Conservation (phyloP, 2,329 filamentous ascomycete species). For the Colletotrichum eleusines region DNA sequence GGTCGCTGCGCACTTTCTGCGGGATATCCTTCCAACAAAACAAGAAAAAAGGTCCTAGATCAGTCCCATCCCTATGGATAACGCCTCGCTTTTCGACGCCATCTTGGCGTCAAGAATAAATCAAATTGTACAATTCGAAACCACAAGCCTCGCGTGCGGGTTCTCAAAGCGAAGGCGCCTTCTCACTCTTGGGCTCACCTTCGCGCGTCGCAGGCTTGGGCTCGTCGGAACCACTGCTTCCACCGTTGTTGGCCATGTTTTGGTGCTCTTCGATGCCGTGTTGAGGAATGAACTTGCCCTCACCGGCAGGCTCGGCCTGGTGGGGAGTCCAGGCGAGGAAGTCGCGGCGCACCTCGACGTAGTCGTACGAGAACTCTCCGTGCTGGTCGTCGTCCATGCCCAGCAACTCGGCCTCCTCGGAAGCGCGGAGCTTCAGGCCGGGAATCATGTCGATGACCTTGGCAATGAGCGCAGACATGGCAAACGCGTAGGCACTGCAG, state of each 20-base stretch:
- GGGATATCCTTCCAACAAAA: conserved; percentile 40
- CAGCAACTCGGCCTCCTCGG: conserved; percentile 84
- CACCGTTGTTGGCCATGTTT: conserved; percentile 49
- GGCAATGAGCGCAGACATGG: conserved; percentile 79
- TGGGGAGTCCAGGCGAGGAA: conserved; percentile 90
- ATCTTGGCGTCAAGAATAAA: conserved; percentile 12
- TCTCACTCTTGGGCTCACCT: conserved; percentile 38
- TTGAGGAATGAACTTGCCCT: conserved; percentile 72
- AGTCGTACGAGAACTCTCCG: conserved; percentile 91
- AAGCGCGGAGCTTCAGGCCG: conserved; percentile 82
- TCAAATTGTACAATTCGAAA: conserved; percentile 26
- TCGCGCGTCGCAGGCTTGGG: conserved; percentile 35
- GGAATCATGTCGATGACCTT: conserved; percentile 81
- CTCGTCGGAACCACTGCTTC: conserved; percentile 38
- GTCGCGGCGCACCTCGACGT: conserved; percentile 88
- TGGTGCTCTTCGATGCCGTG: conserved; percentile 79
- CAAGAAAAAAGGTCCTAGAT: conserved; percentile 17
- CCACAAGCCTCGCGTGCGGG: conserved; percentile 3
- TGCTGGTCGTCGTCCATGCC: conserved; percentile 93
- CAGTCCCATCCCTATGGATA: conserved; percentile 35
- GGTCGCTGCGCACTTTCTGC: conserved; percentile 31
- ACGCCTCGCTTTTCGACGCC: conserved; percentile 36
- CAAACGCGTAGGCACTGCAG: conserved; percentile 75
- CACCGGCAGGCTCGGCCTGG: conserved; percentile 71
- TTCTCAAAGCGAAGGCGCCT: conserved; percentile 31